Percentiles rank a stretch among this genome's conserved stretches.
phyloP scores from a whole-genome alignment of 192 early-diverging fungal species.

The Backusella westeae region DNA sequence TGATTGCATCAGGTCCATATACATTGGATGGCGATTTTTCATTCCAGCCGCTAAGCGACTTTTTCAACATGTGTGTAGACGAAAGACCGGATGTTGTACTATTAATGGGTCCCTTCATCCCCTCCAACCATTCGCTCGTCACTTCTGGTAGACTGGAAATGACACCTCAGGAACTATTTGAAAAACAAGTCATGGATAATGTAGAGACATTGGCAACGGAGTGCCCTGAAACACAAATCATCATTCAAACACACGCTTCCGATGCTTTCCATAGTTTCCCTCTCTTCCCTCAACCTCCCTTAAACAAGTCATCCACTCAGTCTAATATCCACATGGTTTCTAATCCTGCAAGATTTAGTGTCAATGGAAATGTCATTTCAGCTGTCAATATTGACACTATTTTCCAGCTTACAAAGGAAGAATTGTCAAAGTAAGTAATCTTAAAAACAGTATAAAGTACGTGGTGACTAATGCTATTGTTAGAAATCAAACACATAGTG shows the following conservation, averaged over 20 bases:
- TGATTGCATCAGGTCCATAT: slow-evolving; percentile 85
- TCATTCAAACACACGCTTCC: slow-evolving; percentile 75
- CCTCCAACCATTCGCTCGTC: slow-evolving; percentile 56
- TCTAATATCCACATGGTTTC: slow-evolving; percentile 5
- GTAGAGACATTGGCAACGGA: slow-evolving; percentile 51
- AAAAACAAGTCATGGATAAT: slow-evolving; percentile 51
- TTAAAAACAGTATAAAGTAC: too few relatives aligned
- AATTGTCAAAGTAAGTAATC: slow-evolving; percentile 47
- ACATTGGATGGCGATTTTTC: slow-evolving; percentile 75
- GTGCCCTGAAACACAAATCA: slow-evolving; percentile 46
- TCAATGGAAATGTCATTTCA: slow-evolving; percentile 85
- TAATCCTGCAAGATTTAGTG: slow-evolving; percentile 81
- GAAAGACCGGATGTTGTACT: slow-evolving; percentile 81
- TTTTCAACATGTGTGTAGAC: slow-evolving; percentile 57
- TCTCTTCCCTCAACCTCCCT: slow-evolving; percentile 85
- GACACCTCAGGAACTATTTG: slow-evolving; percentile 65
- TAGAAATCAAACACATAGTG: slow-evolving; percentile 23
- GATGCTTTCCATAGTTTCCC: slow-evolving; percentile 74
- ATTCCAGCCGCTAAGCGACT: slow-evolving; percentile 79
- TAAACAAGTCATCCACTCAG: slow-evolving; percentile 38
- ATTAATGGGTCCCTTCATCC: slow-evolving; percentile 76
- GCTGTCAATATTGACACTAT: slow-evolving; percentile 76
- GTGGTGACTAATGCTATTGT: too few relatives aligned
- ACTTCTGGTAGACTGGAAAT: slow-evolving; percentile 50
- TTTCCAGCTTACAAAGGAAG: slow-evolving; percentile 67